phyloP scores from a whole-genome alignment of 176 grass and related monocot species.

The Eremochloa ophiuroides region DNA sequence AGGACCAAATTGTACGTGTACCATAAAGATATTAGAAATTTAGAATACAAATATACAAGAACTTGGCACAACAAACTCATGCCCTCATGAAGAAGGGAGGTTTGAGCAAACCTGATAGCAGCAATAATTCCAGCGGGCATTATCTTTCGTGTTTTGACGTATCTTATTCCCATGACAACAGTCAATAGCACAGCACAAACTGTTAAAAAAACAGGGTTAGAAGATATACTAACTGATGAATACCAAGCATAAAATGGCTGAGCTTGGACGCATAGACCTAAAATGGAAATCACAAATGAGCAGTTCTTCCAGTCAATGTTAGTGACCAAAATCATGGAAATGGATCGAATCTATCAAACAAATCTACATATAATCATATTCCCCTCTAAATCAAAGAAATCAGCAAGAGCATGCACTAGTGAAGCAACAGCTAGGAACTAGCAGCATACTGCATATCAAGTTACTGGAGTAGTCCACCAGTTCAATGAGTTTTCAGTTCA shows the following conservation, averaged over 20 bases:
- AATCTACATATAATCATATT: background rate
- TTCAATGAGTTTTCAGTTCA: background rate
- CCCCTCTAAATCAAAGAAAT: background rate
- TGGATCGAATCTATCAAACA: background rate
- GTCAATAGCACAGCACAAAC: constrained; percentile 68
- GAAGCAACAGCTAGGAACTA: background rate
- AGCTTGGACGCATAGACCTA: too few species aligned
- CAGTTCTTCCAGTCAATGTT: too few species aligned
- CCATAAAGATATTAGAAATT: background rate
- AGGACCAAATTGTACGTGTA: background rate
- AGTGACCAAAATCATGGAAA: too few species aligned
- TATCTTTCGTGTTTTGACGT: constrained; percentile 68
- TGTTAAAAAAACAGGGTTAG: constrained; percentile 27
- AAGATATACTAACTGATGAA: constrained; percentile 5
- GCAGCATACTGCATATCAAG: background rate
- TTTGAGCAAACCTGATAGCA: constrained; percentile 54
- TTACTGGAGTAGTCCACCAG: background rate
- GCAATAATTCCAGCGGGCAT: constrained; percentile 87
- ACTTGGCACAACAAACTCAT: background rate
- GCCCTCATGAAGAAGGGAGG: background rate
- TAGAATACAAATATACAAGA: background rate
- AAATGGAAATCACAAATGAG: too few species aligned
- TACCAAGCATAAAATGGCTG: background rate
- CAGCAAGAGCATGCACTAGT: constrained; percentile 1
- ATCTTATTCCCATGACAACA: constrained; percentile 68